A percentile compares a stretch with the other conserved stretches of the same genome.
phyloP scores from a whole-genome alignment of 1,284 basidiomycete genomes.

The Fomes fomentarius region DNA sequence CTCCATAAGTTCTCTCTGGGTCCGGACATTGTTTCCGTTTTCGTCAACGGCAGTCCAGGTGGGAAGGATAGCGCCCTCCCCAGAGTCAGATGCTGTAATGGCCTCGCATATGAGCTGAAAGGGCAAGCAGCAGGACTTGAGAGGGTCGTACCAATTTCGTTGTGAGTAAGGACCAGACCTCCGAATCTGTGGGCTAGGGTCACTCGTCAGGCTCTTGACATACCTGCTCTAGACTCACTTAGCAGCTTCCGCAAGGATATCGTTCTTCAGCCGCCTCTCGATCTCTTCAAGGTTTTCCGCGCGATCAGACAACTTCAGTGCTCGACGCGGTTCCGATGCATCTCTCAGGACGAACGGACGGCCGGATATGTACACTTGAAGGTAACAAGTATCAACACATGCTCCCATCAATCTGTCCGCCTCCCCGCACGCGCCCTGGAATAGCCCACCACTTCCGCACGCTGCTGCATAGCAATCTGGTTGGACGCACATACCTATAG shows the following conservation, averaged over 20 bases:
- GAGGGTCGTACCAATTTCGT: slow-evolving; percentile 68
- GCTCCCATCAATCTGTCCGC: background rate
- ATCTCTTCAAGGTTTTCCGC: slow-evolving; percentile 96
- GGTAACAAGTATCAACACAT: slow-evolving; percentile 18
- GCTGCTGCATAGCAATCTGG: background rate
- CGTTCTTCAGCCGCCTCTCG: slow-evolving; percentile 87
- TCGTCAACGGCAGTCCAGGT: slow-evolving; percentile 95
- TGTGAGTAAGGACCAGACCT: slow-evolving; percentile 92
- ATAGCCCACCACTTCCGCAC: background rate
- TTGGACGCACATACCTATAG: slow-evolving; percentile 59
- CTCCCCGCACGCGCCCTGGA: background rate
- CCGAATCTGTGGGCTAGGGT: slow-evolving; percentile 63
- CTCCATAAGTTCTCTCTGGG: slow-evolving; percentile 88
- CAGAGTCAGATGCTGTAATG: slow-evolving; percentile 58
- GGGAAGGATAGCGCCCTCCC: slow-evolving; percentile 82
- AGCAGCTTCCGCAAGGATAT: slow-evolving; percentile 89
- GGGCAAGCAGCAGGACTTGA: too few species aligned
- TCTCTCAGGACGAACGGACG: slow-evolving; percentile 97
- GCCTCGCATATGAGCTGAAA: background rate
- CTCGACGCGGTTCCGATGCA: slow-evolving; percentile 81
- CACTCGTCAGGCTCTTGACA: background rate
- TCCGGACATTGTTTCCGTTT: slow-evolving; percentile 81
- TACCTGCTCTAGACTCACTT: slow-evolving; percentile 48
- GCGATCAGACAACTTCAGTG: slow-evolving; percentile 86
- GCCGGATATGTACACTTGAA: slow-evolving; percentile 86